These are phyloP conservation scores for Solanum acaule DNA, from an alignment of 257 asterid species.

Conservation along the genomic window DNA sequence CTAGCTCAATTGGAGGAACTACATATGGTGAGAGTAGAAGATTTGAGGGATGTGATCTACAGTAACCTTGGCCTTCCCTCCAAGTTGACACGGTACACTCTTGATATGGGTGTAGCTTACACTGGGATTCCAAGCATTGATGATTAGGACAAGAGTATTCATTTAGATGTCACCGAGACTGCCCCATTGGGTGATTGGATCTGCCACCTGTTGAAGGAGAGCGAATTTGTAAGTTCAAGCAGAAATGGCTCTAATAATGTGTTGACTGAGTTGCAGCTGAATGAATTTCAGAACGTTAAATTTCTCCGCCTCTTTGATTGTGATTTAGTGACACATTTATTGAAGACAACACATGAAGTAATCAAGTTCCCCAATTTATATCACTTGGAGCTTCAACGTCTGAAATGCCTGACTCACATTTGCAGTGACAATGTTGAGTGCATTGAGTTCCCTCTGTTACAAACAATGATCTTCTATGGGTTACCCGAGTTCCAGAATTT, in stretches of 20 bases:
- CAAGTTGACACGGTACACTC: background rate
- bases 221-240: fast-evolving
- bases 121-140: too few species aligned
- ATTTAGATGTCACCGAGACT: fast-evolving
- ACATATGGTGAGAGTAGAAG: background rate
- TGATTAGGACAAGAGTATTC: background rate
- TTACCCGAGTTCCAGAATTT: too few species aligned
- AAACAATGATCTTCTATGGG: fast-evolving
- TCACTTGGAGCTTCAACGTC: fast-evolving
- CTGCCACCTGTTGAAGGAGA: background rate
- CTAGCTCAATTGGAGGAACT: slow-evolving; percentile 4
- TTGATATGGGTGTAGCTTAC: background rate
- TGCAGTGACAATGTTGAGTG: too few species aligned
- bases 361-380: too few species aligned
- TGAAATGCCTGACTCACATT: too few species aligned
- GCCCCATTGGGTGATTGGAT: background rate
- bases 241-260: background rate
- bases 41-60: background rate
- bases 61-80: background rate
- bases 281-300: background rate
- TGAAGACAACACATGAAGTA: background rate
- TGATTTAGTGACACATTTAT: background rate
- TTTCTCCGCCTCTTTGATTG: fast-evolving
- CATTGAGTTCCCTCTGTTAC: too few species aligned
- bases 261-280: background rate